A percentile compares a stretch with the other conserved stretches of the same genome.
Conservation (phyloP, 2,329 filamentous ascomycete species). For the Aspergillus bombycis region DNA sequence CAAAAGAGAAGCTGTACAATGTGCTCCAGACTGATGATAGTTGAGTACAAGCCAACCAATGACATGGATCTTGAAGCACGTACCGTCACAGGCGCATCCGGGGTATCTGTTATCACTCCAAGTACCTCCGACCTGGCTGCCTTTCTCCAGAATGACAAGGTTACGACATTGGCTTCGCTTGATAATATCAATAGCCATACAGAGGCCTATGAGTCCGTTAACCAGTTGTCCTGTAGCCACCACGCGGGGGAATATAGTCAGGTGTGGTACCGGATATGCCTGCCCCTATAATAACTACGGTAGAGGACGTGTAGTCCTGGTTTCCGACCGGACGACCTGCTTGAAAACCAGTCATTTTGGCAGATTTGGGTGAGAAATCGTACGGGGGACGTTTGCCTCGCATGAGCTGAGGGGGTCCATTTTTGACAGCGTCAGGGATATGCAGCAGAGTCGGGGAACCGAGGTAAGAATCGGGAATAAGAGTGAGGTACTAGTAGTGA, state of each 20-base stretch:
- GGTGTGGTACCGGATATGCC: conserved; percentile 52
- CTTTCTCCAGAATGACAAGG: conserved; percentile 62
- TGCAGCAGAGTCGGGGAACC: not conserved
- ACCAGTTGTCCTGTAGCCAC: not conserved
- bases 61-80: not conserved
- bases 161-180: conserved; percentile 50
- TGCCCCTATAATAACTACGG: conserved; percentile 61
- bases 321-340: conserved; percentile 42
- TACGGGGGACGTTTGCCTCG: not conserved
- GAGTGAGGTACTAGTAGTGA: no score
- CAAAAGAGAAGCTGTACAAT: conserved; percentile 64
- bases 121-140: conserved; percentile 56
- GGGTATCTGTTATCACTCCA: conserved; percentile 62
- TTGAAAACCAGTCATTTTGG: conserved; percentile 3
- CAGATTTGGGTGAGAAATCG: not conserved
- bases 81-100: conserved; percentile 58
- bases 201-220: conserved; percentile 46
- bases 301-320: conserved; percentile 54
- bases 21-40: conserved; percentile 51
- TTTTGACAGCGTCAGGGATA: not conserved
- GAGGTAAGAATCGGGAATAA: not conserved
- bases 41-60: not conserved
- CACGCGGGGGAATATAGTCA: not conserved
- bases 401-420: not conserved
- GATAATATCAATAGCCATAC: conserved; percentile 61